Evolutionary conservation across 768 basidiomycete species (phyloP), one percentile per base, ranked within the genome.

Genomic region (Gloeostereum incarnatum): DNA sequence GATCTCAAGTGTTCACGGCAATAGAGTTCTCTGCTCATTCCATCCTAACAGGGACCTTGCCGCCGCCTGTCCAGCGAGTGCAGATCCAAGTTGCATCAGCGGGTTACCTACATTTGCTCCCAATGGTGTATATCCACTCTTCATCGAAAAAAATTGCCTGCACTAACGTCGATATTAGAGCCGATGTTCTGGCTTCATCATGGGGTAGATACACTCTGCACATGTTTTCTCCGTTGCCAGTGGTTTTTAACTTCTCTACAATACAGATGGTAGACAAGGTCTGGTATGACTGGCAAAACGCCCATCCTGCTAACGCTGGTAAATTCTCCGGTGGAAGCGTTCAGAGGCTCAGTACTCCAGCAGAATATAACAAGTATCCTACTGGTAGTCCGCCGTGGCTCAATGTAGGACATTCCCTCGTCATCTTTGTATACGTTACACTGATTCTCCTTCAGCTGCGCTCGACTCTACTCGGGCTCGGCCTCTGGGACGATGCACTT

Each of bases 181-280:
- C 60, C 61, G 2, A 39, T 62, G 14, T 61, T 62, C 46, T 62
- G 46, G 45, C 26, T 61, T 31, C 58, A 62, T 47, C 61, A 61
- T 40, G 55, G 51, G 1, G 61, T 61, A 35, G 36, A 53, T 27
- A 7, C 19, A n/a, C n/a, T n/a, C n/a, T n/a, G n/a, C 24, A 27
- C 14, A 27, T 39, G n/a, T 16, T 31, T 5, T 34, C 20, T 18
- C 16, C n/a, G 14, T 30, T 32, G 30, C 9, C n/a, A 20, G n/a
- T 11, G 3, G 16, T 13, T 10, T 21, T 33, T 5, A 17, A 2
- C 26, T 17, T 36, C 31, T 25, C 26, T 23, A 31, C 35, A 49
- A n/a, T n/a, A n/a, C n/a, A n/a, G 50, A 61, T 60, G 59, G 46
- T 63, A 32, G 61, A 62, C 45, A 59, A 59, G 39, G 38, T 62